Evolutionary conservation across 2,329 filamentous ascomycete genomes (phyloP).

Genomic region (Sordariomycetes sp.): DNA sequence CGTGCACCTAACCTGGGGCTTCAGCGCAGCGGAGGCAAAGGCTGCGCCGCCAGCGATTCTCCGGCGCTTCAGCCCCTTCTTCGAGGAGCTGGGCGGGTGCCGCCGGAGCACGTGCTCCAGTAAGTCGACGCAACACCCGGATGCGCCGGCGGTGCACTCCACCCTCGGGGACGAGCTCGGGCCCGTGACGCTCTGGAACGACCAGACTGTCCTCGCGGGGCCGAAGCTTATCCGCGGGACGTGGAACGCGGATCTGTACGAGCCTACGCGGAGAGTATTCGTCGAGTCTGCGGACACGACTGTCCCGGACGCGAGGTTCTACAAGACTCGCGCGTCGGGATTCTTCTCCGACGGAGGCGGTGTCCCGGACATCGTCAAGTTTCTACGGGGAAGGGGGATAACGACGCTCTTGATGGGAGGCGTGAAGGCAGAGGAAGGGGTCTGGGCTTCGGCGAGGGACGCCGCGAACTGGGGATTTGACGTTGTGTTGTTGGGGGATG

Average conservation of each 20-base stretch:
- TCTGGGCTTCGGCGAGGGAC: slow-evolving; percentile 40
- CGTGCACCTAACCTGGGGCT: slow-evolving; percentile 44
- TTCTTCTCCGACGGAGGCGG: slow-evolving; percentile 27
- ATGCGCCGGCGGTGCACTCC: background rate
- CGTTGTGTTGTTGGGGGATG: slow-evolving; percentile 40
- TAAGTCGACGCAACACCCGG: background rate
- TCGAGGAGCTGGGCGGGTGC: background rate
- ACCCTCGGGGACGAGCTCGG: slow-evolving; percentile 29
- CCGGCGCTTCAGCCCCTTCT: slow-evolving; percentile 25
- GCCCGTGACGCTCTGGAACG: slow-evolving; percentile 12
- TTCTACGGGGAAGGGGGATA: slow-evolving; percentile 21
- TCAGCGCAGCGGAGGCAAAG: slow-evolving; percentile 34
- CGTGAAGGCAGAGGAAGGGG: slow-evolving; percentile 50
- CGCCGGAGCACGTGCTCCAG: background rate
- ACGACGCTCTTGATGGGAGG: slow-evolving; percentile 41
- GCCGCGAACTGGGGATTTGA: slow-evolving; percentile 42
- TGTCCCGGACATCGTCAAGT: slow-evolving; percentile 18
- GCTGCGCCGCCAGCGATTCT: slow-evolving; percentile 33
- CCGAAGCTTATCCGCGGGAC: slow-evolving; percentile 33
- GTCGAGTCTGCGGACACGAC: slow-evolving; percentile 17
- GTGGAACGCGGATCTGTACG: slow-evolving; percentile 42
- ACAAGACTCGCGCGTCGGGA: slow-evolving; percentile 46
- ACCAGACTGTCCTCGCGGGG: slow-evolving; percentile 12
- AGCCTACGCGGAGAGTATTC: slow-evolving; percentile 20
- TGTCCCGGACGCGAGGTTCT: slow-evolving; percentile 29